phyloP scores from a whole-genome alignment of 1,139 yeast genomes.

The Nakaseomyces nivariensis region DNA sequence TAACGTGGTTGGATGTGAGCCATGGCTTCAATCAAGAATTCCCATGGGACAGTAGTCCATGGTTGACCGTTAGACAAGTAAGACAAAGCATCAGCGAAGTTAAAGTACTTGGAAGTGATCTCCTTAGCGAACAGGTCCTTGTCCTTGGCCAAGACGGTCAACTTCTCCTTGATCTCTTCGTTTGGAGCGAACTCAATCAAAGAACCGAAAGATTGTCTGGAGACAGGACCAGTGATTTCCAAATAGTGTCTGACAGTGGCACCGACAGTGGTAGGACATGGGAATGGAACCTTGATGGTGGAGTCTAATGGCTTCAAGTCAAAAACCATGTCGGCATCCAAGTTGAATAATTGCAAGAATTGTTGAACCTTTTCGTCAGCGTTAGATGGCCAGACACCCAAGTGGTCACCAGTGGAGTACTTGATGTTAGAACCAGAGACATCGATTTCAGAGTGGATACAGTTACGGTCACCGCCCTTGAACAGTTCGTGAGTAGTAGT shows the following conservation, averaged over 20 bases:
- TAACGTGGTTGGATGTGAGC: constrained; percentile 87
- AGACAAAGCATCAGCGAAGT: constrained; percentile 68
- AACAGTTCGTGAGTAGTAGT: constrained; percentile 58
- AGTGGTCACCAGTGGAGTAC: constrained; percentile 91
- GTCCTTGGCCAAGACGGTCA: constrained; percentile 51
- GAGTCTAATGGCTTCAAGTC: constrained; percentile 64
- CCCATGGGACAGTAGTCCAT: constrained; percentile 77
- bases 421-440: constrained; percentile 63
- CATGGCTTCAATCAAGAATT: constrained; percentile 70
- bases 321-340: constrained; percentile 50
- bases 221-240: constrained; percentile 87
- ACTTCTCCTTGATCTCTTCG: constrained; percentile 43
- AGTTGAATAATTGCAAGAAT: constrained; percentile 55
- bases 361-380: constrained; percentile 60
- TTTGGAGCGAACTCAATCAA: constrained; percentile 78
- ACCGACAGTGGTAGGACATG: constrained; percentile 84
- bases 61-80: constrained; percentile 44
- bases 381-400: constrained; percentile 92
- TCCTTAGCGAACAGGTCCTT: constrained; percentile 57
- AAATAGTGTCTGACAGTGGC: constrained; percentile 78
- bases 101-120: constrained; percentile 51
- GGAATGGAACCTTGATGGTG: constrained; percentile 70
- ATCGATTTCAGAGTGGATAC: constrained; percentile 88
- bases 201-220: constrained; percentile 76
- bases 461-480: constrained; percentile 48